These are phyloP conservation scores for Macrotyloma uniflorum DNA, from an alignment of 306 rosid species.

Conservation along the genomic window DNA sequence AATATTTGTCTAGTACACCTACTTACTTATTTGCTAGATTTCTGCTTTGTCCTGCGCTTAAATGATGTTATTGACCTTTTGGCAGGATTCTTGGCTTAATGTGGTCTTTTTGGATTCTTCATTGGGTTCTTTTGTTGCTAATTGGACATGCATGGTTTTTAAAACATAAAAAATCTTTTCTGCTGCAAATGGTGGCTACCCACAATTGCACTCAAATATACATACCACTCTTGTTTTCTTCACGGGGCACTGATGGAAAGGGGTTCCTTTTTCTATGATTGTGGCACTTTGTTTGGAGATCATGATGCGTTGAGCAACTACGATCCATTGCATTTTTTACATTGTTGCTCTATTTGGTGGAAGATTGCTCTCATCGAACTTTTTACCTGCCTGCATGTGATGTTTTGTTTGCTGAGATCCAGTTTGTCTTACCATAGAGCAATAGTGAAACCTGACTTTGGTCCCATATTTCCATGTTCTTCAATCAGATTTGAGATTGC, in stretches of 20 bases:
- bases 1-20: constrained; percentile 43
- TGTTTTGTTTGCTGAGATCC: constrained; percentile 57
- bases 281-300: constrained; percentile 48
- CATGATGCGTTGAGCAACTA: constrained; percentile 53
- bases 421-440: constrained; percentile 32
- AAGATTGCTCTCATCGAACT: constrained; percentile 41
- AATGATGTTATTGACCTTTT: constrained; percentile 83
- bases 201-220: constrained; percentile 43
- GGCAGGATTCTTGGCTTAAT: constrained; percentile 89
- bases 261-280: constrained; percentile 46
- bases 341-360: constrained; percentile 41
- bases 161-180: constrained; percentile 54
- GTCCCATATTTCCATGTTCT: constrained; percentile 37
- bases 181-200: constrained; percentile 48
- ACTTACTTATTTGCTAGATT: constrained; percentile 46
- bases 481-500: constrained; percentile 38
- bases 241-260: constrained; percentile 40
- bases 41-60: constrained; percentile 46
- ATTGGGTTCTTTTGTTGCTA: constrained; percentile 86
- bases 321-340: constrained; percentile 22
- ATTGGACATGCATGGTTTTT: constrained; percentile 74
- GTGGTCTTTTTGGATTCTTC: constrained; percentile 83
- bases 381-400: constrained; percentile 42
- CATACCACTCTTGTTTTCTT: constrained; percentile 47
- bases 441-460: constrained; percentile 35